phyloP scores from a whole-genome alignment of 495 filamentous ascomycete genomes.

The Trypethelium eluteriae region DNA sequence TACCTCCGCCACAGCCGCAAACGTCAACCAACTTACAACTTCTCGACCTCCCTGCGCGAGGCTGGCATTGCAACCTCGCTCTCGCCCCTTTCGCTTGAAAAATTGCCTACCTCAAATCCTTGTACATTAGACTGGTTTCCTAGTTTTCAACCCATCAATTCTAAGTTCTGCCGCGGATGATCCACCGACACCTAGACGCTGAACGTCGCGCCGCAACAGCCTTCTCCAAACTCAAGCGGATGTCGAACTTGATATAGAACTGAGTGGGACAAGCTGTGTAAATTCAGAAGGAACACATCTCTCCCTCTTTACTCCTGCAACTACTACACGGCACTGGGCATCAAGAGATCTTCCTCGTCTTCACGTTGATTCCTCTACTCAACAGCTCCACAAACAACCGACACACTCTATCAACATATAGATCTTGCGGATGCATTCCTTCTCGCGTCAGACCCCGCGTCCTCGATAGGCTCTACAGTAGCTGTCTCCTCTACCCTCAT shows the following conservation, averaged over 20 bases:
- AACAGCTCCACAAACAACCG: background rate
- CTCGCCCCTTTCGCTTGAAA: background rate
- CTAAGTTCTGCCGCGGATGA: background rate
- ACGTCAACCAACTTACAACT: background rate
- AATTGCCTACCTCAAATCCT: background rate
- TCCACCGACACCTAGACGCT: background rate
- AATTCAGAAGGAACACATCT: background rate
- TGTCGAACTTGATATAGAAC: background rate
- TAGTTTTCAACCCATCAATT: background rate
- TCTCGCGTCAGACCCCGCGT: background rate
- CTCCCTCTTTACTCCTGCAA: background rate
- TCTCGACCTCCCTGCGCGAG: background rate
- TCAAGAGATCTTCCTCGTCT: background rate
- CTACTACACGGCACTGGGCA: background rate
- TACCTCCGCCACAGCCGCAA: background rate
- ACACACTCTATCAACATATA: background rate
- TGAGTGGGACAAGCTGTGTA: background rate
- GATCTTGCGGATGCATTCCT: background rate
- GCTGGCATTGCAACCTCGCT: background rate
- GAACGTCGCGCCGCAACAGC: background rate
- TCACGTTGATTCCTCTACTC: background rate
- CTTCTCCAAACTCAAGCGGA: background rate
- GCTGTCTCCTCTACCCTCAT: background rate
- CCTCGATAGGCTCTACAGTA: background rate
- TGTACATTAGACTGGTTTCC: background rate